Base-by-base conservation (phyloP, 805 yeast species). In the Ogataea pini region DNA sequence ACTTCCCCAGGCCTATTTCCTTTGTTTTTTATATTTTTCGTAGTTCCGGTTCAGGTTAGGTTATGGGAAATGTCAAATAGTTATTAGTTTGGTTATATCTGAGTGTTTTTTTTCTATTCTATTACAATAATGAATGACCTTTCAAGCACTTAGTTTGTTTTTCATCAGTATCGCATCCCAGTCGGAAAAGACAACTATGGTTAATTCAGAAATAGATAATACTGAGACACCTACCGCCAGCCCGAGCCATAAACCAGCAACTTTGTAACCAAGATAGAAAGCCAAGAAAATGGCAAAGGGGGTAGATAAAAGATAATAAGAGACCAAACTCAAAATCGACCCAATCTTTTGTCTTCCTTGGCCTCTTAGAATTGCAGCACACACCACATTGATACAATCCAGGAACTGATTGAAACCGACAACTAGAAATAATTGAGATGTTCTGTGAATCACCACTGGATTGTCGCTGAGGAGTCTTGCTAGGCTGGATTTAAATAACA, bases 321-420 rank as follows among this genome's bases (percentile, higher is more conserved):
- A 66, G 16, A 75, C 51, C 19, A 78, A 49, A 58, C 76, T 76
- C 46, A 77, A 61, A 37, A 69, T 57, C 1, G 82, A 79, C 1
- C 82, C 83, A 33, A 78, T 72, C 49, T 69, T 69, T 55, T 78
- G 83, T 52, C 82, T 59, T 4, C 82, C 82, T 56, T 78, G 82
- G 18, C 82, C 82, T 51, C 82, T 61, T 51, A 78, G 67, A 4
- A 77, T 60, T 0, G 82, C 80, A 1, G 74, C 75, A 36, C 77
- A 65, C 5, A 74, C 58, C 46, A 79, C 72, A 20, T 77, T 64
- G 42, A 76, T 56, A 45, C 75, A 72, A 52, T 78, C 82, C 50
- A 73, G 69, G 36, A 77, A 63, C 58, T 78, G 82, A 52, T 75
- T 77, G n/a, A 77, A 45, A 1, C 79, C 76, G 1, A 77, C 80